These are phyloP conservation scores for Trametes cinnabarina DNA, from an alignment of 768 basidiomycete species.

Conservation along the genomic window DNA sequence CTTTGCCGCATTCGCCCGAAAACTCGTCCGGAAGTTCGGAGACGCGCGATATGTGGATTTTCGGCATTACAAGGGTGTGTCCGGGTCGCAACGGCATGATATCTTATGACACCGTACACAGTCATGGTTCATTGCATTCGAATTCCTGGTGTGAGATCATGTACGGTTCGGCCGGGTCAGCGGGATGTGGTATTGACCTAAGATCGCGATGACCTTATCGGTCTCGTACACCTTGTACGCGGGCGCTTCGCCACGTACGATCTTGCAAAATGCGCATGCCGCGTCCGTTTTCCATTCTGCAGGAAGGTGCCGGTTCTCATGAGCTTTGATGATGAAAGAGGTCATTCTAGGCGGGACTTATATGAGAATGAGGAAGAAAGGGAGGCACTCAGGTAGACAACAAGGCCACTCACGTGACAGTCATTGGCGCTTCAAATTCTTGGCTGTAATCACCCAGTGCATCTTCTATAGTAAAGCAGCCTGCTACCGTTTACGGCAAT, in stretches of 20 bases:
- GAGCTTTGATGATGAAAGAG: conserved; percentile 68
- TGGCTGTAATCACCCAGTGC: too few relatives aligned
- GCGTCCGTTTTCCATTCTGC: conserved; percentile 49
- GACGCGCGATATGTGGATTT: conserved; percentile 56
- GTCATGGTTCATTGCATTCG: background rate
- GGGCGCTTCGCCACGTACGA: conserved; percentile 49
- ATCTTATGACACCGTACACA: conserved; percentile 38
- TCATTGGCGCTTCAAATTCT: too few relatives aligned
- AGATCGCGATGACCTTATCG: conserved; percentile 60
- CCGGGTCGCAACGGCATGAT: conserved; percentile 66
- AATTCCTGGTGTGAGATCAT: conserved; percentile 1
- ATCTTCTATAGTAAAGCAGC: too few relatives aligned
- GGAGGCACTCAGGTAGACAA: too few relatives aligned
- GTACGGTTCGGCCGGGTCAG: background rate
- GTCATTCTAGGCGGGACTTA: conserved; percentile 50
- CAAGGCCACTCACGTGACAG: too few relatives aligned
- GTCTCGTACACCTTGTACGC: conserved; percentile 58
- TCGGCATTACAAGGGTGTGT: conserved; percentile 71
- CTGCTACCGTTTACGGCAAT: too few relatives aligned
- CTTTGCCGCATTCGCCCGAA: conserved; percentile 56
- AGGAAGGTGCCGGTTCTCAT: conserved; percentile 45
- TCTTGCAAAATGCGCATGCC: conserved; percentile 64
- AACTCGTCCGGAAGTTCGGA: conserved; percentile 63
- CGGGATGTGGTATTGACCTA: conserved; percentile 42
- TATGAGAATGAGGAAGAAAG: too few relatives aligned